Conservation (phyloP, 345 rosid genomes). For the Limnanthes douglasii region DNA sequence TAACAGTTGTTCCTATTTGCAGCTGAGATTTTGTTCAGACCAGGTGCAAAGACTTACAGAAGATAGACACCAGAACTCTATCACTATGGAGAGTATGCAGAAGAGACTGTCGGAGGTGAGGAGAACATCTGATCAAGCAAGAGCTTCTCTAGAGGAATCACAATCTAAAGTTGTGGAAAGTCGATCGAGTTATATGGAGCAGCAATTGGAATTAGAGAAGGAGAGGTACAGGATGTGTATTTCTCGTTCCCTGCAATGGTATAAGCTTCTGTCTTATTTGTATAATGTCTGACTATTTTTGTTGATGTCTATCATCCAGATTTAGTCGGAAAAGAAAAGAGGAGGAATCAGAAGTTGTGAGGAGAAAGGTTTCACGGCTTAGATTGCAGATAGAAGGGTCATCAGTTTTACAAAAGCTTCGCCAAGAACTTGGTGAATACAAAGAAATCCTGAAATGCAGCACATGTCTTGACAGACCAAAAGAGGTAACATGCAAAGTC, state of each 20-base stretch:
- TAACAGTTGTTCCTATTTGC: conserved; percentile 17
- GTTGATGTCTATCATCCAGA: conserved; percentile 22
- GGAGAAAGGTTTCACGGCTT: conserved; percentile 52
- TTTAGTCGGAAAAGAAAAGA: conserved; percentile 62
- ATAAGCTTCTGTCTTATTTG: neutral
- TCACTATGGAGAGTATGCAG: conserved; percentile 33
- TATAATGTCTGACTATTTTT: neutral
- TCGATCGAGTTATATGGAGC: conserved; percentile 31
- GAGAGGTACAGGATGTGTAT: conserved; percentile 45
- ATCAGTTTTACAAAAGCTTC: conserved; percentile 53
- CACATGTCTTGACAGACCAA: conserved; percentile 69
- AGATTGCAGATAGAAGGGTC: conserved; percentile 54
- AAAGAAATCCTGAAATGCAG: conserved; percentile 84
- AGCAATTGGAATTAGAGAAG: conserved; percentile 46
- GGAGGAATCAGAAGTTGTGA: conserved; percentile 55
- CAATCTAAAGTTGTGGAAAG: conserved; percentile 47
- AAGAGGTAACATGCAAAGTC: conserved; percentile 52
- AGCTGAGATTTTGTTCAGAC: conserved; percentile 52
- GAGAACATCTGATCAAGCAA: conserved; percentile 40
- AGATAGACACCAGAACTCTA: conserved; percentile 41
- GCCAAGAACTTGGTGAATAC: conserved; percentile 70
- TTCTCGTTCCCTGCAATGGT: neutral
- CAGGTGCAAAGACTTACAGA: conserved; percentile 66
- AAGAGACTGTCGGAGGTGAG: conserved; percentile 47
- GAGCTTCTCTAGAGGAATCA: conserved; percentile 48